Evolutionary conservation across 1,139 yeast genomes (phyloP).

Genomic region (Yamadazyma kanchanaburiensis): DNA sequence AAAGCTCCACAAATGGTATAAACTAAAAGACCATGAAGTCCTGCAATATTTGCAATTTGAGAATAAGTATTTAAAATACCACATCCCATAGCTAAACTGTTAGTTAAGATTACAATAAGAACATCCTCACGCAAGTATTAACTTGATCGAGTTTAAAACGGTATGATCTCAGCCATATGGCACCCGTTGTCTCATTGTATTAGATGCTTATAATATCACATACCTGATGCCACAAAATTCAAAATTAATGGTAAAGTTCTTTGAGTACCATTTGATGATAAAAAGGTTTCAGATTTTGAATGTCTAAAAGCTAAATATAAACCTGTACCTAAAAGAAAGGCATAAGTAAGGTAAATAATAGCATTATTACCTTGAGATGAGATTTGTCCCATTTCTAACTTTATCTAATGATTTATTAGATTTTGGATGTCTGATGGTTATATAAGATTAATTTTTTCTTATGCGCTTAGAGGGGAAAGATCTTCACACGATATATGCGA

Average conservation of each 20-base stretch:
- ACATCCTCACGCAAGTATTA: constrained; percentile 85
- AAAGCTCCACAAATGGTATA: constrained; percentile 80
- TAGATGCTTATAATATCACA: constrained; percentile 29
- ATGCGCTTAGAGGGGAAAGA: constrained; percentile 9
- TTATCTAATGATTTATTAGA: too few relatives aligned
- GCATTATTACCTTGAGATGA: constrained; percentile 59
- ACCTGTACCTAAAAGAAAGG: constrained; percentile 60
- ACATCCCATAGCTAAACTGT: constrained; percentile 73
- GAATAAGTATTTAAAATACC: constrained; percentile 86
- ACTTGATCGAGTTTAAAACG: constrained; percentile 84
- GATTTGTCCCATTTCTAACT: constrained; percentile 16
- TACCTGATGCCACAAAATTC: constrained; percentile 86
- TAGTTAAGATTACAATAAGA: constrained; percentile 16
- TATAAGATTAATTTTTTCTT: constrained; percentile 1
- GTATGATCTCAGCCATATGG: constrained; percentile 64
- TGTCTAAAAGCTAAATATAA: constrained; percentile 53
- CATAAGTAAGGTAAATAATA: constrained; percentile 72
- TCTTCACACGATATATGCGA: not conserved
- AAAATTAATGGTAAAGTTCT: constrained; percentile 77
- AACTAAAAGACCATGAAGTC: constrained; percentile 83
- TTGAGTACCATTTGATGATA: constrained; percentile 79
- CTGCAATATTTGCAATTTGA: constrained; percentile 80
- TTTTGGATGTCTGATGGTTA: too few relatives aligned
- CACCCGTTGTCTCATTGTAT: constrained; percentile 49
- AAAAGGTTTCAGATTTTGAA: constrained; percentile 49